These are phyloP conservation scores for Skeletonema menzelii DNA, from an alignment of 108 stramenopile genomes.

Conservation along the genomic window DNA sequence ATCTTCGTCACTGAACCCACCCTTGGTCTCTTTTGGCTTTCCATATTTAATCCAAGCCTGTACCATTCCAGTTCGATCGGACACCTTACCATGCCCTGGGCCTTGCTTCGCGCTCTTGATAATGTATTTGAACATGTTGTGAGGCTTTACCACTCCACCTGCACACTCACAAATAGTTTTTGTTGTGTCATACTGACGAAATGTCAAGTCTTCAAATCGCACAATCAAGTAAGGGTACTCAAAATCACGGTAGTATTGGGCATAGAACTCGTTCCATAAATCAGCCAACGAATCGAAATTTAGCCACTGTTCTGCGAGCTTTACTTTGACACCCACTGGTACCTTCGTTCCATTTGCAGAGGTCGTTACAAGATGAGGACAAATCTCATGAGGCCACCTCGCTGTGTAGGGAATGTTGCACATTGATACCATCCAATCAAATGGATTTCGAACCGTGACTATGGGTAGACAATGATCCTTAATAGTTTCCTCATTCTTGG, in stretches of 20 bases:
- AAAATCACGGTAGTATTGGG: slow-evolving; percentile 46
- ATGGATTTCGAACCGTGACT: slow-evolving; percentile 73
- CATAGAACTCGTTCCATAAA: slow-evolving; percentile 70
- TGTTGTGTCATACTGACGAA: slow-evolving; percentile 63
- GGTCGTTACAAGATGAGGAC: slow-evolving; percentile 60
- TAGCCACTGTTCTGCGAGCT: slow-evolving; percentile 25
- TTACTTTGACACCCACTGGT: slow-evolving; percentile 24
- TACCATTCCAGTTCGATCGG: slow-evolving; percentile 56
- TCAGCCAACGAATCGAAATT: slow-evolving; percentile 50
- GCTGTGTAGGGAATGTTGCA: slow-evolving; percentile 75
- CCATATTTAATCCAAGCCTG: slow-evolving; percentile 79
- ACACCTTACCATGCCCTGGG: slow-evolving; percentile 53
- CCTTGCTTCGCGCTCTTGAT: slow-evolving; percentile 53
- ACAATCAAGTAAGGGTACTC: slow-evolving; percentile 62
- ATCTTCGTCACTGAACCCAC: slow-evolving; percentile 57
- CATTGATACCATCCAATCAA: slow-evolving; percentile 78
- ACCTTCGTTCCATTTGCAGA: background rate
- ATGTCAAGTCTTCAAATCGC: slow-evolving; percentile 80
- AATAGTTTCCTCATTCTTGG: slow-evolving; percentile 40
- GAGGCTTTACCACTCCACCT: slow-evolving; percentile 45
- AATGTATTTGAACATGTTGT: slow-evolving; percentile 47
- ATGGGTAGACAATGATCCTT: slow-evolving; percentile 72
- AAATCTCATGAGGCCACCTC: slow-evolving; percentile 54
- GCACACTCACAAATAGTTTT: slow-evolving; percentile 64
- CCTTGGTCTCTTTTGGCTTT: slow-evolving; percentile 44